phyloP scores from a whole-genome alignment of 2,329 filamentous ascomycete genomes.

The Ophiocordyceps sinensis region DNA sequence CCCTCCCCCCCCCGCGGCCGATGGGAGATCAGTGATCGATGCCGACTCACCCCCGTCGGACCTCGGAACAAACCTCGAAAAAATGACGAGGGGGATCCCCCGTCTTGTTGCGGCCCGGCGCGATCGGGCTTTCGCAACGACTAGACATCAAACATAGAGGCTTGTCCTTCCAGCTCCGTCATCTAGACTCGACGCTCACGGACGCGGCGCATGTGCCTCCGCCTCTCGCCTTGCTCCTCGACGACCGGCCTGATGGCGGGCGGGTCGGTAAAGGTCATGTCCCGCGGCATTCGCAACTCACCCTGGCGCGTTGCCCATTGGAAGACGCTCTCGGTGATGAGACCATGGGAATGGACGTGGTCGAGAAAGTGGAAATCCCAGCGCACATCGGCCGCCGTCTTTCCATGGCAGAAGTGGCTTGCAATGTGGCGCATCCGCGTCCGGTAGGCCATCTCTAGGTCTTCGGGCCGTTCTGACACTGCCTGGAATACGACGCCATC shows the following conservation, averaged over 20 bases:
- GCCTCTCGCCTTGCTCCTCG: not conserved
- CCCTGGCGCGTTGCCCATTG: conserved; percentile 6
- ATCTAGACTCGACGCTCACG: no score
- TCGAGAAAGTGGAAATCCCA: conserved; percentile 26
- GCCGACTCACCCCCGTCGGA: no score
- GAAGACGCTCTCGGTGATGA: conserved; percentile 15
- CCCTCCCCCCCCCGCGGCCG: no score
- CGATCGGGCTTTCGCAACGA: no score
- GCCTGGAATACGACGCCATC: conserved; percentile 18
- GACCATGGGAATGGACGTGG: conserved; percentile 15
- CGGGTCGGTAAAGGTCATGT: not conserved
- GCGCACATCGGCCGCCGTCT: conserved; percentile 11
- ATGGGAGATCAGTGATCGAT: no score
- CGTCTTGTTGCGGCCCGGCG: no score
- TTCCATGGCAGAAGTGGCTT: conserved; percentile 22
- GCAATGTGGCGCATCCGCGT: conserved; percentile 35
- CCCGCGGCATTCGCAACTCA: conserved; percentile 5
- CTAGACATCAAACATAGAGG: no score
- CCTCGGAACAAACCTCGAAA: no score
- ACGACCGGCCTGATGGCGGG: not conserved
- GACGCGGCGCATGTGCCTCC: not conserved
- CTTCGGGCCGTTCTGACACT: not conserved
- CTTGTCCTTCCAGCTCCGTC: no score
- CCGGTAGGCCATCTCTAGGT: conserved; percentile 14
- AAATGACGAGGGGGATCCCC: no score